Evolutionary conservation across 1,139 yeast genomes (phyloP), one percentile per base, ranked within the genome.

Genomic region (Debaryomyces robertsiae): DNA sequence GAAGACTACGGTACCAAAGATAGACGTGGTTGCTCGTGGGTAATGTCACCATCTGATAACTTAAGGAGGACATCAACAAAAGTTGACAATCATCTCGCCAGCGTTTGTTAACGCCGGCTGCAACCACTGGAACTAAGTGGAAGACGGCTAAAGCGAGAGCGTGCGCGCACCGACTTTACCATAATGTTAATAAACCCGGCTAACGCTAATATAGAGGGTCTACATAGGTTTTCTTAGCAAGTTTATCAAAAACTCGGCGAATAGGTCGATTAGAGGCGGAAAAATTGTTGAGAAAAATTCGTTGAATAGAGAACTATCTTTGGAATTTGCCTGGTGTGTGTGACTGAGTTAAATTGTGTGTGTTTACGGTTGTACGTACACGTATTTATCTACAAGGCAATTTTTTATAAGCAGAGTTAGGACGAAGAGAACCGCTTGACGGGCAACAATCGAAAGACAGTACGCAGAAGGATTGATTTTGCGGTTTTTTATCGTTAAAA

Each of bases 321-420:
- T 19, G 30, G 22, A 15, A 16, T 17, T 22, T 17, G 25, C 36
- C 28, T 25, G 25, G 17, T 23, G 25, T 19, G 14, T 22, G 30
- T 33, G 10, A 25, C 17, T 33, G 36, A 25, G 17, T 33, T 25
- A 9, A 24, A 5, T 33, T 27, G 14, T 19, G 24, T 33, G 11
- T 29, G 16, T 28, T 33, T 33, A 15, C 25, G 22, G n/a, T 19
- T 19, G 22, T 19, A 19, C 22, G 22, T 33, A 33, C 36, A 33
- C 30, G 36, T 33, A 33, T 33, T 23, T 25, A 27, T 33, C 36
- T 16, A 25, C 36, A 33, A 27, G 29, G 25, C 29, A 25, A 16
- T 4, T 25, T 18, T 4, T 17, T 3, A 33, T 10, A 29, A 33
- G 17, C n/a, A n/a, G n/a, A n/a, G 6, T 25, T 25, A 32, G 14